Evolutionary conservation across 2,329 filamentous ascomycete genomes (phyloP).

Genomic region (Fusarium illudens): DNA sequence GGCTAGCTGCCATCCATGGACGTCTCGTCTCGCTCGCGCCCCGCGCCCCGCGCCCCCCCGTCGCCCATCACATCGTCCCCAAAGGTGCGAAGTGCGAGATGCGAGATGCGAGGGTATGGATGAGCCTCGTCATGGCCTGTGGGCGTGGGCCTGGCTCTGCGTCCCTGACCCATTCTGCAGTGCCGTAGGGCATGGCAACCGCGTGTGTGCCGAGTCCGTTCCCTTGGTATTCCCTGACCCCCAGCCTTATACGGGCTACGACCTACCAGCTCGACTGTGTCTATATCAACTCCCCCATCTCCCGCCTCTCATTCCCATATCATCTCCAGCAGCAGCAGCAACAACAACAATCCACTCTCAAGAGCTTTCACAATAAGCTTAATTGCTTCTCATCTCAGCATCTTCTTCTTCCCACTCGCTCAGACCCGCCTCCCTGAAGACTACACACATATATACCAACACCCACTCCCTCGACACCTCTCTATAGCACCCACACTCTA

Average conservation of each 20-base stretch:
- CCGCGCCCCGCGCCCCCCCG: too few relatives aligned
- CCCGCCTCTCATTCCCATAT: slow-evolving; percentile 15
- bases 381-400: background rate
- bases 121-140: background rate
- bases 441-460: background rate
- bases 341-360: slow-evolving; percentile 1
- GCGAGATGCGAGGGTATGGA: background rate
- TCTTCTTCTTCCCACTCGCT: background rate
- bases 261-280: background rate
- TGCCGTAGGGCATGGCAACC: background rate
- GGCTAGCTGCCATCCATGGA: too few relatives aligned
- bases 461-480: background rate
- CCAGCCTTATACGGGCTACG: background rate
- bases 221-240: background rate
- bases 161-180: background rate
- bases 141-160: background rate
- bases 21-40: too few relatives aligned
- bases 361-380: slow-evolving; percentile 28
- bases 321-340: slow-evolving; percentile 3
- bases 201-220: slow-evolving; percentile 19
- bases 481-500: background rate
- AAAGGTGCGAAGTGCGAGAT: background rate
- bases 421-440: background rate
- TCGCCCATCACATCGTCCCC: background rate
- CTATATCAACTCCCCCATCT: slow-evolving; percentile 25